These are phyloP conservation scores for Lipomyces oligophaga DNA, from an alignment of 805 yeast genomes.

Conservation along the genomic window DNA sequence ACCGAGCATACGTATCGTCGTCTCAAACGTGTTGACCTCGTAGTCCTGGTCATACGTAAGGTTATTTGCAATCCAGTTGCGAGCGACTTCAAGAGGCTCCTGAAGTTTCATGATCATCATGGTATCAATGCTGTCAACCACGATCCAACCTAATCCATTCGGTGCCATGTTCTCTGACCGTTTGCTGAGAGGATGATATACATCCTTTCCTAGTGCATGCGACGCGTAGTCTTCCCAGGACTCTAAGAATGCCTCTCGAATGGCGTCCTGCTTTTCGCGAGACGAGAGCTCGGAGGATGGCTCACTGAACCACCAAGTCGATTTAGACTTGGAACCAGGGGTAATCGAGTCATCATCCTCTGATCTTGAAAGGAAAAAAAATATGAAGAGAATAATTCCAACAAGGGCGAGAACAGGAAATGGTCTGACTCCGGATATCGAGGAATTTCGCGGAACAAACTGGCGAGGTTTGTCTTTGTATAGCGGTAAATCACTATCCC, in stretches of 20 bases:
- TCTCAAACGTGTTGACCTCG: conserved; percentile 79
- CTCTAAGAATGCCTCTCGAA: conserved; percentile 63
- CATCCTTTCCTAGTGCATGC: conserved; percentile 82
- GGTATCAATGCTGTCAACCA: conserved; percentile 84
- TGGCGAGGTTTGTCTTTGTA: conserved; percentile 51
- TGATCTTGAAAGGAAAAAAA: background rate
- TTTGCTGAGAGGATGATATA: conserved; percentile 64
- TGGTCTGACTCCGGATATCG: no score
- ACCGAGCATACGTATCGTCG: conserved; percentile 92
- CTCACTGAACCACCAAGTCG: background rate
- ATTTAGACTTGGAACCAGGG: background rate
- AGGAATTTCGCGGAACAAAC: no score
- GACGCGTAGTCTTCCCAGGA: conserved; percentile 74
- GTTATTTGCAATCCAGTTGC: conserved; percentile 68
- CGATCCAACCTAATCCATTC: conserved; percentile 85
- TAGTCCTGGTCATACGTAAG: conserved; percentile 68
- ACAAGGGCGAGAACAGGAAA: background rate
- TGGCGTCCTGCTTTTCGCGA: conserved; percentile 44
- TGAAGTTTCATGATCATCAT: conserved; percentile 67
- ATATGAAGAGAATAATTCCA: background rate
- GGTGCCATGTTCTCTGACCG: conserved; percentile 71
- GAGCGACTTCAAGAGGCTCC: conserved; percentile 60
- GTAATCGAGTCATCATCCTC: background rate
- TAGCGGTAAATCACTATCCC: conserved; percentile 42
- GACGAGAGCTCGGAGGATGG: background rate